A percentile compares a stretch with the other conserved stretches of the same genome.
phyloP scores from a whole-genome alignment of 345 rosid genomes.

The Murraya paniculata region DNA sequence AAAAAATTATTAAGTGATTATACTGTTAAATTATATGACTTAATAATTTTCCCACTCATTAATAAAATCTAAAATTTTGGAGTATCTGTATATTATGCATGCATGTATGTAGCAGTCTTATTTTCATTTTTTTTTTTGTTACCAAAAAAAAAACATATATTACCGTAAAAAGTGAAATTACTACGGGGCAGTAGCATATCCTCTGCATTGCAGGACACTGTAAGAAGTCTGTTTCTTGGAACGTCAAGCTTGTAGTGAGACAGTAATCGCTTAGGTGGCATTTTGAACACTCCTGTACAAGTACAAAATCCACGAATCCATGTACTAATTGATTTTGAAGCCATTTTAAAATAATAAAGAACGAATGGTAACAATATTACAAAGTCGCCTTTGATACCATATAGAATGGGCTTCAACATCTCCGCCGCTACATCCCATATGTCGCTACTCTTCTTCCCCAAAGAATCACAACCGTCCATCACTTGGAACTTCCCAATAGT shows the following conservation, averaged over 20 bases:
- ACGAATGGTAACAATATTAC: no score
- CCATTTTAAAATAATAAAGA: no score
- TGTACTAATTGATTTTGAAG: background rate
- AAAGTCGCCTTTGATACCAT: constrained; percentile 35
- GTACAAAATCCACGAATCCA: background rate
- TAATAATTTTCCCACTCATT: rapidly evolving
- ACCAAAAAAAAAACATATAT: no score
- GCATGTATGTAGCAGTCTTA: no score
- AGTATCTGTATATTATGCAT: rapidly evolving
- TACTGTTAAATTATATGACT: no score
- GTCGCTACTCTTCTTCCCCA: constrained; percentile 17
- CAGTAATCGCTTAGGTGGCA: constrained; percentile 82
- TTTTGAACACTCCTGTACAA: constrained; percentile 65
- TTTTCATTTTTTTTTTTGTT: no score
- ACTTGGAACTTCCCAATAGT: constrained; percentile 55
- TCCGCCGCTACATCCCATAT: constrained; percentile 59
- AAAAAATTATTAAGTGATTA: no score
- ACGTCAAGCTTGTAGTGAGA: constrained; percentile 85
- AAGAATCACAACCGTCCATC: constrained; percentile 32
- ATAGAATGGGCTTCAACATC: constrained; percentile 64
- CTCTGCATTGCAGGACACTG: constrained; percentile 81
- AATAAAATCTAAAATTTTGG: no score
- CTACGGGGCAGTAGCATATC: constrained; percentile 87
- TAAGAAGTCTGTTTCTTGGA: constrained; percentile 58
- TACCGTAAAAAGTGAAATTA: constrained; percentile 82